Percentiles rank a stretch among this genome's conserved stretches.
Conservation (phyloP, 2,329 filamentous ascomycete species). For the Sarocladium brachiariae region DNA sequence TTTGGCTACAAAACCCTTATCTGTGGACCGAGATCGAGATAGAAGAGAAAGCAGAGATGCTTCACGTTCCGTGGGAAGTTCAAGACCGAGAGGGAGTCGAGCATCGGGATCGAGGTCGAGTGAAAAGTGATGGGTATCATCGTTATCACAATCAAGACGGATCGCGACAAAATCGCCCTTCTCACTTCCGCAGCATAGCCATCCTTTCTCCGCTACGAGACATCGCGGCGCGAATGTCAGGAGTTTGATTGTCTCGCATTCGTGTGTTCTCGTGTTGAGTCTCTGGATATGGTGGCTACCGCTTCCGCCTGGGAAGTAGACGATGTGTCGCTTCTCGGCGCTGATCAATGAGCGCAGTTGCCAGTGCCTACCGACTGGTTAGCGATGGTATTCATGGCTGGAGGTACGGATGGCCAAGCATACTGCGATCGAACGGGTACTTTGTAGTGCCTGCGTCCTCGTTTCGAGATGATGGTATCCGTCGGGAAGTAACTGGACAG, state of each 20-base stretch:
- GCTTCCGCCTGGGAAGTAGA: conserved; percentile 78
- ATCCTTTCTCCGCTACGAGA: conserved; percentile 77
- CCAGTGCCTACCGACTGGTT: conserved; percentile 56
- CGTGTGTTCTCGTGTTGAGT: conserved; percentile 61
- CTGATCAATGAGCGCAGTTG: conserved; percentile 87
- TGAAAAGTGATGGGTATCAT: conserved; percentile 18
- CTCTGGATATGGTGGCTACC: conserved; percentile 60
- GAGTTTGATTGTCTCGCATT: conserved; percentile 65
- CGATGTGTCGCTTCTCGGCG: conserved; percentile 63
- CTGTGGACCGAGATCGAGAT: conserved; percentile 30
- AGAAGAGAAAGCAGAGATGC: conserved; percentile 29
- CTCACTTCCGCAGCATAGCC: conserved; percentile 86
- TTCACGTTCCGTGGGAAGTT: conserved; percentile 24
- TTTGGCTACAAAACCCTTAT: conserved; percentile 40
- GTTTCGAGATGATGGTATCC: conserved; percentile 54
- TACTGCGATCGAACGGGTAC: conserved; percentile 60
- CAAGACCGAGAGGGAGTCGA: conserved; percentile 12
- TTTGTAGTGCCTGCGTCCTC: conserved; percentile 60
- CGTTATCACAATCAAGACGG: conserved; percentile 41
- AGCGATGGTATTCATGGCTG: neutral
- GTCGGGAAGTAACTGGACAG: conserved; percentile 54
- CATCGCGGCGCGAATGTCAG: conserved; percentile 74
- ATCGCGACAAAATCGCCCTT: conserved; percentile 82
- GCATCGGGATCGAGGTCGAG: too few relatives aligned
- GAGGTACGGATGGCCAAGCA: conserved; percentile 19